phyloP scores from a whole-genome alignment of 2,329 filamentous ascomycete genomes.

The Didymellaceae sp. region DNA sequence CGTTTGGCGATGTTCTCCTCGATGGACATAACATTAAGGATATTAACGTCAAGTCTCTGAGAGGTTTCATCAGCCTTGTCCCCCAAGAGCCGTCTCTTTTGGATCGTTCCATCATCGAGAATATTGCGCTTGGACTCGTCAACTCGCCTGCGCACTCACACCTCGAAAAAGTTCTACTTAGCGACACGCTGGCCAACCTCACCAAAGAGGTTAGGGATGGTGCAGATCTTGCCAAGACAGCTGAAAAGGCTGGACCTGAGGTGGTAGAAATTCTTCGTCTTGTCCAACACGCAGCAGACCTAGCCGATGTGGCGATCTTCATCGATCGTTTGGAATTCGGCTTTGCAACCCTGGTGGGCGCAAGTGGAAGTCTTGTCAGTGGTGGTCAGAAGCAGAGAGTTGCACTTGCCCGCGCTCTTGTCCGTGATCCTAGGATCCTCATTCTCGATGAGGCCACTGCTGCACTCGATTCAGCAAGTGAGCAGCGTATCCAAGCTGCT shows the following conservation, averaged over 20 bases:
- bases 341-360: slow-evolving; percentile 58
- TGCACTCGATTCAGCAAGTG: slow-evolving; percentile 65
- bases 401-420: slow-evolving; percentile 62
- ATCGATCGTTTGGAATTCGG: slow-evolving; percentile 60
- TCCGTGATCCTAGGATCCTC: slow-evolving; percentile 64
- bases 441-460: slow-evolving; percentile 69
- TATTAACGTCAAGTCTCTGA: slow-evolving; percentile 46
- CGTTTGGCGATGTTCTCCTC: slow-evolving; percentile 63
- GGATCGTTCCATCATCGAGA: slow-evolving; percentile 60
- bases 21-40: slow-evolving; percentile 56
- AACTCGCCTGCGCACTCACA: slow-evolving; percentile 49
- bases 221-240: slow-evolving; percentile 49
- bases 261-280: slow-evolving; percentile 57
- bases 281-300: slow-evolving; percentile 58
- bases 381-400: slow-evolving; percentile 66
- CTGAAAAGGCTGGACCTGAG: slow-evolving; percentile 26
- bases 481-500: slow-evolving; percentile 59
- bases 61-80: slow-evolving; percentile 52
- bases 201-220: slow-evolving; percentile 61
- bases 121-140: slow-evolving; percentile 60
- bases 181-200: slow-evolving; percentile 58
- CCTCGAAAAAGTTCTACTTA: slow-evolving; percentile 57
- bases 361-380: slow-evolving; percentile 61
- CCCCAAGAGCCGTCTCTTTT: slow-evolving; percentile 61
- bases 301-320: slow-evolving; percentile 66